Percentiles rank a stretch among this genome's conserved stretches.
Conservation (phyloP, 805 yeast genomes). For the Wickerhamomyces subpelliculosus region DNA sequence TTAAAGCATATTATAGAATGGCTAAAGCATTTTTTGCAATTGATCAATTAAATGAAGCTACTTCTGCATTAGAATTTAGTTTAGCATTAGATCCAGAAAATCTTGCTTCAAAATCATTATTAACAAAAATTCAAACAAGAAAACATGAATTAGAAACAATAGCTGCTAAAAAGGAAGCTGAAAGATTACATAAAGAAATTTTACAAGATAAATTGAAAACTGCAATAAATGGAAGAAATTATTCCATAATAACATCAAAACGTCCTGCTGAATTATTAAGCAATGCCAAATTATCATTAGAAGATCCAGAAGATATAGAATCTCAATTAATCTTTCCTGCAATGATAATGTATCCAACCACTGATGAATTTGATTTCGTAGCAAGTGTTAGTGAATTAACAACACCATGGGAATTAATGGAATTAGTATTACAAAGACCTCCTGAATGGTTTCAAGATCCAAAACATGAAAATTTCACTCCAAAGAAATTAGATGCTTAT, state of each 20-base stretch:
- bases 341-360: constrained; percentile 72
- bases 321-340: constrained; percentile 82
- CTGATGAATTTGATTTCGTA: constrained; percentile 77
- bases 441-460: constrained; percentile 58
- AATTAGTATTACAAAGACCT: constrained; percentile 57
- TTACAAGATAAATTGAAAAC: constrained; percentile 38
- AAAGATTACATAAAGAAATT: constrained; percentile 32
- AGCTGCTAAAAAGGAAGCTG: constrained; percentile 25
- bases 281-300: constrained; percentile 47
- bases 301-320: constrained; percentile 59
- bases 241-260: constrained; percentile 40
- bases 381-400: constrained; percentile 68
- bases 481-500: constrained; percentile 58
- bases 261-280: constrained; percentile 52
- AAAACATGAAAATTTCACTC: constrained; percentile 50
- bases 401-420: constrained; percentile 57
- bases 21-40: constrained; percentile 73
- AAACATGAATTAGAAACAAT: constrained; percentile 25
- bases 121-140: constrained; percentile 33
- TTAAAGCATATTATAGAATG: constrained; percentile 82
- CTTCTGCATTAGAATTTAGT: constrained; percentile 60
- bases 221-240: constrained; percentile 58
- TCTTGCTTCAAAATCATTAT: constrained; percentile 42
- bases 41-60: constrained; percentile 66
- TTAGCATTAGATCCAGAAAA: constrained; percentile 53